Conservation (phyloP, 495 filamentous ascomycete genomes). For the Talaromyces stipitatus region DNA sequence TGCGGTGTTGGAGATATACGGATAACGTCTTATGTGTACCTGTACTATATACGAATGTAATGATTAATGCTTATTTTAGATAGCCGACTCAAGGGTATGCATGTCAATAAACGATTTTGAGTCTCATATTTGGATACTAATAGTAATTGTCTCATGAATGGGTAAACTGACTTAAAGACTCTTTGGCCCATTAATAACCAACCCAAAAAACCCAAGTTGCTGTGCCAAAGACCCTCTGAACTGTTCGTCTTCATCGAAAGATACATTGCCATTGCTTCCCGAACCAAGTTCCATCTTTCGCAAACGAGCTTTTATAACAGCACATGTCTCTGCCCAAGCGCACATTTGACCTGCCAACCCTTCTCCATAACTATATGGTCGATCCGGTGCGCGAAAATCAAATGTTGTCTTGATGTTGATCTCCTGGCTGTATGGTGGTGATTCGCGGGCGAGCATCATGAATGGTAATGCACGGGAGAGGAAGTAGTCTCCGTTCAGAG, state of each 20-base stretch:
- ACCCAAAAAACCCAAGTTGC: constrained; percentile 24
- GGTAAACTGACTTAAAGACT: too few species aligned
- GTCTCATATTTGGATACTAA: too few species aligned
- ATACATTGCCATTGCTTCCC: constrained; percentile 10
- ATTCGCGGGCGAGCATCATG: constrained; percentile 32
- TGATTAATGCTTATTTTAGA: not conserved
- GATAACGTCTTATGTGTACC: not conserved
- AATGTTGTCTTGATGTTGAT: constrained; percentile 9
- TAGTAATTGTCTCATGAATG: too few species aligned
- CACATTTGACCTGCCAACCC: constrained; percentile 38
- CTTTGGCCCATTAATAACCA: constrained; percentile 22
- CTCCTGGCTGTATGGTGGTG: constrained; percentile 27
- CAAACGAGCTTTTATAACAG: constrained; percentile 26
- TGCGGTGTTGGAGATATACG: not conserved
- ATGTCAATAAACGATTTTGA: too few species aligned
- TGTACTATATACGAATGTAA: not conserved
- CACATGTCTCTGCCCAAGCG: constrained; percentile 40
- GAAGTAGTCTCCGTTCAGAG: constrained; percentile 29
- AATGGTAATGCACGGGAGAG: constrained; percentile 35
- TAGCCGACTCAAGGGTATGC: too few species aligned
- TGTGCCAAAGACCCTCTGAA: constrained; percentile 13
- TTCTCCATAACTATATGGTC: constrained; percentile 35
- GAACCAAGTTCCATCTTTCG: constrained; percentile 25
- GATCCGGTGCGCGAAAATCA: constrained; percentile 38
- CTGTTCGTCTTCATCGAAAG: constrained; percentile 7